Conservation (phyloP, 1,284 basidiomycete genomes). For the Gastroboletus turbinatus region DNA sequence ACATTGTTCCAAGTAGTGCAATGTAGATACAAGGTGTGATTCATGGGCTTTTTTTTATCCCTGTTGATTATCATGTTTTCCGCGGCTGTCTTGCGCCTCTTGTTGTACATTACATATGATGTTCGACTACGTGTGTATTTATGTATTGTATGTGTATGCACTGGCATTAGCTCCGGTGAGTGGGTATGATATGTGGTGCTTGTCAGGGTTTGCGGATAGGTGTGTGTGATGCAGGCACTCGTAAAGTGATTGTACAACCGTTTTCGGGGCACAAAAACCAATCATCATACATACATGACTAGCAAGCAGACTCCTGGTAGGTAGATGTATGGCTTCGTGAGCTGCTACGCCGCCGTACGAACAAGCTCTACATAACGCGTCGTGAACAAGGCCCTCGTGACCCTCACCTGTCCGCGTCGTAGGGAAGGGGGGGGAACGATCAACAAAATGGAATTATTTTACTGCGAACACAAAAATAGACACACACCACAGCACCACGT, state of each 20-base stretch:
- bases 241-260: too few species aligned
- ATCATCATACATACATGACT: too few species aligned
- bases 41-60: background rate
- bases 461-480: background rate
- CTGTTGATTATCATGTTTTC: background rate
- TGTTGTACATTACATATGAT: background rate
- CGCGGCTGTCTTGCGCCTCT: background rate
- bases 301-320: background rate
- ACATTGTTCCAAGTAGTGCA: background rate
- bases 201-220: too few species aligned
- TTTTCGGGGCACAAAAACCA: too few species aligned
- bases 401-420: slow-evolving; percentile 12
- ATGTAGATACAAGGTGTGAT: background rate
- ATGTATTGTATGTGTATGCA: too few species aligned
- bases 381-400: slow-evolving; percentile 18
- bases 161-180: too few species aligned
- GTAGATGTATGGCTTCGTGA: background rate
- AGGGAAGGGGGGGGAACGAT: background rate
- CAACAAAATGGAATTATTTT: background rate
- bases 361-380: slow-evolving; percentile 28
- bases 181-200: too few species aligned
- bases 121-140: background rate
- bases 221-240: too few species aligned
- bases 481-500: slow-evolving; percentile 29
- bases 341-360: slow-evolving; percentile 3